phyloP scores from a whole-genome alignment of 192 early-diverging fungal species.

The Coemansia sp. region DNA sequence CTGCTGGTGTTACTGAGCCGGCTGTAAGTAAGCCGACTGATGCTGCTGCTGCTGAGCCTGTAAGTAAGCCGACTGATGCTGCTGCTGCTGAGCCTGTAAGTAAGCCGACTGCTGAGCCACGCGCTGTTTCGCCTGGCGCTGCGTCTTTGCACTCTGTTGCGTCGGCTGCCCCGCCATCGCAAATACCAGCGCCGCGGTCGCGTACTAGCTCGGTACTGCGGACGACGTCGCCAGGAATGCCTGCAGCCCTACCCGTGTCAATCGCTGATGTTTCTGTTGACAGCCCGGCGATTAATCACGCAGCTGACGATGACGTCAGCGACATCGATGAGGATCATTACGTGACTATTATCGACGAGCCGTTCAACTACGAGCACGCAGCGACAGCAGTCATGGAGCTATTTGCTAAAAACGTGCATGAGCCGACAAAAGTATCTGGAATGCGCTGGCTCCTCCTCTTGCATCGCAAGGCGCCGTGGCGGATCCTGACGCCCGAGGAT shows the following conservation, averaged over 20 bases:
- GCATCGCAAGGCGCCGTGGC: constrained; percentile 84
- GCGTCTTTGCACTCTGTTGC: constrained; percentile 18
- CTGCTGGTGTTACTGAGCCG: no score
- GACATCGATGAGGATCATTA: not conserved
- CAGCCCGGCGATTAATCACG: not conserved
- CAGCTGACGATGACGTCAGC: not conserved
- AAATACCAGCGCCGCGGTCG: constrained; percentile 14
- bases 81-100: not conserved
- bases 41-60: not conserved
- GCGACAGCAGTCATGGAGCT: constrained; percentile 74
- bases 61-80: not conserved
- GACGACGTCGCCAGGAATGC: not conserved
- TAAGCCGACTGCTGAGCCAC: not conserved
- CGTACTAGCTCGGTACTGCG: constrained; percentile 34
- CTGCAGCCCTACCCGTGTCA: not conserved
- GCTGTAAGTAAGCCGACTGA: not conserved
- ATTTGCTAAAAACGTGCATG: constrained; percentile 75
- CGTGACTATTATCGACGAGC: constrained; percentile 49
- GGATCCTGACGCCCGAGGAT: constrained; percentile 87
- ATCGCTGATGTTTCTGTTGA: no score
- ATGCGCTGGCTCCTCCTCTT: constrained; percentile 98
- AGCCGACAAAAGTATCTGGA: constrained; percentile 88
- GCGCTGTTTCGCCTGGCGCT: not conserved
- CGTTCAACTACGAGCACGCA: constrained; percentile 83
- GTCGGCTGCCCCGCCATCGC: not conserved